Percentiles rank a stretch among this genome's conserved stretches.
Evolutionary conservation across 148 eudicot genomes (phyloP).

Genomic region (Agrostemma githago): DNA sequence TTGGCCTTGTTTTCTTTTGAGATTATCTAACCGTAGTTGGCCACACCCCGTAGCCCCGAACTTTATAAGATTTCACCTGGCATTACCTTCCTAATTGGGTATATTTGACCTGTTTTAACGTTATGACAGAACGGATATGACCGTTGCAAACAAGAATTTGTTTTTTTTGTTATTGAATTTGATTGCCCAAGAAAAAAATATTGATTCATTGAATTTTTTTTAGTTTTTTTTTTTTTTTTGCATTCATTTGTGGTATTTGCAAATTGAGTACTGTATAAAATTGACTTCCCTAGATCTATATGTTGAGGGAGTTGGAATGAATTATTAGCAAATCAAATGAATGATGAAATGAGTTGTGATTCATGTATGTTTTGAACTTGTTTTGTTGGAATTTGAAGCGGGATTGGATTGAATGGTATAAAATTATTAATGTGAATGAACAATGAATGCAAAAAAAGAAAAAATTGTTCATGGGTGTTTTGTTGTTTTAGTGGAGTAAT

Average conservation of each 20-base stretch:
- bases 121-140: no score
- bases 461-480: no score
- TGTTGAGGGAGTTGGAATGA: constrained; percentile 25
- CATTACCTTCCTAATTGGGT: no score
- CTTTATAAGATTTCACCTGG: no score
- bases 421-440: constrained; percentile 22
- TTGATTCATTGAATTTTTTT: not conserved
- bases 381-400: constrained; percentile 18
- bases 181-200: constrained; percentile 13
- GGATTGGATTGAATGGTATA: constrained; percentile 19
- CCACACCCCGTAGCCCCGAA: no score
- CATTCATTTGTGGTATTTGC: constrained; percentile 5
- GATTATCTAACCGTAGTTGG: no score
- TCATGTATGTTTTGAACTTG: constrained; percentile 16
- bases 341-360: constrained; percentile 26
- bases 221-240: constrained; percentile 11
- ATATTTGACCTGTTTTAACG: no score
- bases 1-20: no score
- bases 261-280: not conserved
- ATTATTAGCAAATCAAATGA: constrained; percentile 22
- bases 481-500: not conserved
- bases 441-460: no score
- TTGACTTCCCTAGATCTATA: constrained; percentile 30
- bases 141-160: no score
- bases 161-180: constrained; percentile 17